Percentiles rank a stretch among this genome's conserved stretches.
Evolutionary conservation across 305 asterid species (phyloP).

Genomic region (Rubia peregrina): DNA sequence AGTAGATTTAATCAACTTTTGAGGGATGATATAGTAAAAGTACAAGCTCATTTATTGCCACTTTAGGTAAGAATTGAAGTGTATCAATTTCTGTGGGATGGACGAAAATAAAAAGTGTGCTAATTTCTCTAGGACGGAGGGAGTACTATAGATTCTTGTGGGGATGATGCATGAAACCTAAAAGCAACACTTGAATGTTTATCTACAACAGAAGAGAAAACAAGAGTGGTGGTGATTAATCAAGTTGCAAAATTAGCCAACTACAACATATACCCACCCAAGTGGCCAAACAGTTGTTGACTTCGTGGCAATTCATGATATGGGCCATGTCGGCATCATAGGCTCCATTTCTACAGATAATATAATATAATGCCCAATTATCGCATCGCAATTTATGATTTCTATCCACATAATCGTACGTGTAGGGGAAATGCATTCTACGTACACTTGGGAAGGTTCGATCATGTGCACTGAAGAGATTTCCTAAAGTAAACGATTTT

Average conservation of each 20-base stretch:
- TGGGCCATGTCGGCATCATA: constrained; percentile 16
- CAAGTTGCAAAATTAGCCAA: constrained; percentile 11
- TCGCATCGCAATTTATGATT: background rate
- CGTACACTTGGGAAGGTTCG: constrained; percentile 12
- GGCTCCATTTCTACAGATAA: background rate
- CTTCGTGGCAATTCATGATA: constrained; percentile 5
- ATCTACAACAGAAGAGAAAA: constrained; percentile 30
- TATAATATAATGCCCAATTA: background rate
- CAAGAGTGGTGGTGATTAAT: constrained; percentile 5
- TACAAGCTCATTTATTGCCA: too few species aligned
- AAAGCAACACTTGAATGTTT: constrained; percentile 19
- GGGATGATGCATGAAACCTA: background rate
- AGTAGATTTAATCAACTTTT: too few species aligned
- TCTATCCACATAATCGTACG: background rate
- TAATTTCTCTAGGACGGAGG: too few species aligned
- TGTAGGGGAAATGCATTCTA: background rate
- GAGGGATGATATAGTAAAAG: too few species aligned
- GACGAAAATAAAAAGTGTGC: too few species aligned
- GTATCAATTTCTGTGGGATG: too few species aligned
- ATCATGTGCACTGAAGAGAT: background rate
- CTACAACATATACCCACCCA: constrained; percentile 18
- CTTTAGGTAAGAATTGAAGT: too few species aligned
- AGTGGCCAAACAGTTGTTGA: constrained; percentile 17
- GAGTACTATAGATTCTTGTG: background rate
- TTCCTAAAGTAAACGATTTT: too few species aligned